Conservation (phyloP, 2,329 filamentous ascomycete species). For the Thelonectria rubi region DNA sequence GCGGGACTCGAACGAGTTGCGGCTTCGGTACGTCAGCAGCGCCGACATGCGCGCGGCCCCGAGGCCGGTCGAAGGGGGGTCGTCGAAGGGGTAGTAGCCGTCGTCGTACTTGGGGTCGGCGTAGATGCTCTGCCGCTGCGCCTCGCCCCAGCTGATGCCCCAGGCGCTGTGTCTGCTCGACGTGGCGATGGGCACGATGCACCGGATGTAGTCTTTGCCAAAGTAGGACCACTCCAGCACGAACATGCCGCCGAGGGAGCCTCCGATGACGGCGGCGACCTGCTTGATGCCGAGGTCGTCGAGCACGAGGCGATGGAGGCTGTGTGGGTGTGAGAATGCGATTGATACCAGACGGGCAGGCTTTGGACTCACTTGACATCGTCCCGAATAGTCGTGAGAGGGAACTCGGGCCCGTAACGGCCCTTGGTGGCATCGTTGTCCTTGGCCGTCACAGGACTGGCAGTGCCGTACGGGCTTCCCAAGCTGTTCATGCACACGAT, state of each 20-base stretch:
- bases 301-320: conserved; percentile 80
- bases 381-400: conserved; percentile 92
- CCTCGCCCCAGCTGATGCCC: conserved; percentile 92
- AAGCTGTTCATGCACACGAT: conserved; percentile 87
- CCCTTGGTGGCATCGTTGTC: conserved; percentile 79
- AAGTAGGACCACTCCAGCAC: conserved; percentile 94
- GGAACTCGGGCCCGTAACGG: conserved; percentile 94
- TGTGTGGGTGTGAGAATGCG: conserved; percentile 52
- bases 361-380: conserved; percentile 79
- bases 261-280: conserved; percentile 81
- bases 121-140: conserved; percentile 92
- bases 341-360: too few relatives aligned
- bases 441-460: conserved; percentile 88
- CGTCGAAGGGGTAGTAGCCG: conserved; percentile 89
- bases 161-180: conserved; percentile 87
- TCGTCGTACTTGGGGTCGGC: conserved; percentile 98
- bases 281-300: conserved; percentile 83
- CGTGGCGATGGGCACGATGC: conserved; percentile 84
- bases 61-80: conserved; percentile 86
- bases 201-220: conserved; percentile 84
- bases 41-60: conserved; percentile 97
- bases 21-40: conserved; percentile 92
- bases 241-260: conserved; percentile 89
- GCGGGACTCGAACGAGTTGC: conserved; percentile 94
- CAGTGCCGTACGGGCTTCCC: conserved; percentile 85